Conservation (phyloP, 2,329 filamentous ascomycete species). For the Colletotrichum spinosum region DNA sequence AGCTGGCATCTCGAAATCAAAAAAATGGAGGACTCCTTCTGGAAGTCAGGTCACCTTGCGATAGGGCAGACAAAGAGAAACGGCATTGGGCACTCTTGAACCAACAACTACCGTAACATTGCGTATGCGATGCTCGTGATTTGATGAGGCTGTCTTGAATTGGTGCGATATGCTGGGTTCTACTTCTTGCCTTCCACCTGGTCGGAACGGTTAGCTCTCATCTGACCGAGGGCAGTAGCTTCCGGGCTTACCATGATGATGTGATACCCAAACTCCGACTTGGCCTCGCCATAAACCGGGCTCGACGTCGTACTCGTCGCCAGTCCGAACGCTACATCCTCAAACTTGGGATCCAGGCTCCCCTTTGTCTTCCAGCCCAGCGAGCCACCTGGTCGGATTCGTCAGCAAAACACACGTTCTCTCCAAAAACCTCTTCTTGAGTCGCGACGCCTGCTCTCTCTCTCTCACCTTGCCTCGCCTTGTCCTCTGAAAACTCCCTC, state of each 20-base stretch:
- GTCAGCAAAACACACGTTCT: constrained; percentile 11
- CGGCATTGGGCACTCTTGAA: constrained; percentile 37
- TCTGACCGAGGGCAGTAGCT: neutral
- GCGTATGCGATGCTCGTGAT: constrained; percentile 16
- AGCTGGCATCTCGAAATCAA: constrained; percentile 54
- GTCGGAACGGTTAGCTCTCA: neutral
- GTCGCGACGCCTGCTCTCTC: neutral
- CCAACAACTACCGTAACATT: constrained; percentile 18
- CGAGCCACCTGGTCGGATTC: constrained; percentile 66
- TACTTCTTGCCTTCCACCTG: constrained; percentile 58
- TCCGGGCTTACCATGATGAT: constrained; percentile 75
- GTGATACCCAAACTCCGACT: constrained; percentile 83
- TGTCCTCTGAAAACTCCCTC: constrained; percentile 79
- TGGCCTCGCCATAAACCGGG: constrained; percentile 76
- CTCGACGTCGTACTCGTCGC: constrained; percentile 72
- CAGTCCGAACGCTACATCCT: constrained; percentile 77
- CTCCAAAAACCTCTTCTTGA: constrained; percentile 4
- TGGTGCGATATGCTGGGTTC: constrained; percentile 1
- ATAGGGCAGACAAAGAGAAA: constrained; percentile 42
- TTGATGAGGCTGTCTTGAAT: neutral
- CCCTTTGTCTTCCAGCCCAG: constrained; percentile 81
- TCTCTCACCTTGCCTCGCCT: constrained; percentile 71
- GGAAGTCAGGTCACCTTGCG: constrained; percentile 49
- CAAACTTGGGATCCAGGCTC: constrained; percentile 75
- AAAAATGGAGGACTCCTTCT: constrained; percentile 49